A percentile compares a stretch with the other conserved stretches of the same genome.
phyloP scores from a whole-genome alignment of 345 rosid genomes.

The Rhodomyrtus tomentosa region DNA sequence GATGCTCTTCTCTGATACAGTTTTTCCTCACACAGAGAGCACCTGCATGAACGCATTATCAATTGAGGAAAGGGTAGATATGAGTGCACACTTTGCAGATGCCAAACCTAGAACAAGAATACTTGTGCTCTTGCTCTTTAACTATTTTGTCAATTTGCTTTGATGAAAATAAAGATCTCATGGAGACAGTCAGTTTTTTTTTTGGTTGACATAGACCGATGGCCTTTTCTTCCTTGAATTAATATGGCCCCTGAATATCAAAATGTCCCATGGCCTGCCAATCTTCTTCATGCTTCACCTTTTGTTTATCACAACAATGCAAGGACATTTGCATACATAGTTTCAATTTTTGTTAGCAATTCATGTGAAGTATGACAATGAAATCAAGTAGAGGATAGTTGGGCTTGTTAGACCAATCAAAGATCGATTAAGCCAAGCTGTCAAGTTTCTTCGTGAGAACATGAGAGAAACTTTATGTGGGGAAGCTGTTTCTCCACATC shows the following conservation, averaged over 20 bases:
- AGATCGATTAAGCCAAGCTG: accelerated
- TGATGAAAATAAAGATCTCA: accelerated
- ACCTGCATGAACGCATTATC: accelerated
- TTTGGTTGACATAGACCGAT: neutral
- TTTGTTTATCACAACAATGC: neutral
- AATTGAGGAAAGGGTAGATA: neutral
- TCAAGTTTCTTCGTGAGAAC: neutral
- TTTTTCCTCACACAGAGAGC: neutral
- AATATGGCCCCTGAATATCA: neutral
- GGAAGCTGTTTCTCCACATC: neutral
- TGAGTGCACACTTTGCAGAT: neutral
- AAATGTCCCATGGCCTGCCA: neutral
- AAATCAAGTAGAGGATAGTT: accelerated
- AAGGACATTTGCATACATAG: neutral
- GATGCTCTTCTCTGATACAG: neutral
- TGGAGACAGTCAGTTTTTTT: accelerated
- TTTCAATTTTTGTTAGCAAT: accelerated
- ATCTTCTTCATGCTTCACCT: neutral
- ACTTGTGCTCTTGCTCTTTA: neutral
- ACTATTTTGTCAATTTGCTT: neutral
- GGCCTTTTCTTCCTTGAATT: neutral
- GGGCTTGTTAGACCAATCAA: neutral
- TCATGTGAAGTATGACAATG: neutral
- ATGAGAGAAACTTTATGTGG: neutral
- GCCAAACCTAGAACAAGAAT: neutral